Evolutionary conservation across 1,284 basidiomycete species (phyloP), one percentile per base, ranked within the genome.

Genomic region (Cryptococcus jaspeensis): DNA sequence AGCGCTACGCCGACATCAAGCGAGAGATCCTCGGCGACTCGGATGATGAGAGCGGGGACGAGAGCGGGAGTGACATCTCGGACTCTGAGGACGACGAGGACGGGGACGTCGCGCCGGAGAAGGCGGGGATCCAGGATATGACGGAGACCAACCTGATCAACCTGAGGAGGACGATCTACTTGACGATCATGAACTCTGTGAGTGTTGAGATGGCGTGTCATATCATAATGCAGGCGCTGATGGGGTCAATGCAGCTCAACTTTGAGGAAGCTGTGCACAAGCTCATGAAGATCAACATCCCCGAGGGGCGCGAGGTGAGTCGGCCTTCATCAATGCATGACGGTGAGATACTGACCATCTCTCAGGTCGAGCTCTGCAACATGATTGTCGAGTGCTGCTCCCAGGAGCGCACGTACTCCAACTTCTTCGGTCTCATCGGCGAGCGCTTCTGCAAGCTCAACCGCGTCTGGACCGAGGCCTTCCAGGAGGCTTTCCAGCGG

Each of bases 311-410:
- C 74, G 95, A 98, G 85, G 90, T 92, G 71, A 53, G 81, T 73
- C 9, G 12, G 9, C n/a, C 0, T 28, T 36, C 11, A 5, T 7
- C 5, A 28, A 20, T 15, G 20, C 25, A n/a, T 28, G 0, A 28
- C 5, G 13, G 43, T 13, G 42, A n/a, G 35, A 57, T 22, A 41
- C 59, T 64, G 56, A 61, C 50, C 20, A 40, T 42, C 52, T 25
- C 15, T 46, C 66, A 94, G 89, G 90, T 92, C 67, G 95, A 98
- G 77, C 80, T 99, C 52, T 87, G 90, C 78, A 98, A 99, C 81
- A 99, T 99, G 95, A 85, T 99, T 59, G 89, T 99, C 76, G 95
- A 99, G 73, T 99, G 95, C 87, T 99, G 95, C 75, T 99, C 95
- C 2, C 95, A 99, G 81, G 95, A 99, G 75, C 88, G 95, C 5